These are phyloP conservation scores for Fremontodendron californicum DNA, from an alignment of 345 rosid species.

Conservation along the genomic window DNA sequence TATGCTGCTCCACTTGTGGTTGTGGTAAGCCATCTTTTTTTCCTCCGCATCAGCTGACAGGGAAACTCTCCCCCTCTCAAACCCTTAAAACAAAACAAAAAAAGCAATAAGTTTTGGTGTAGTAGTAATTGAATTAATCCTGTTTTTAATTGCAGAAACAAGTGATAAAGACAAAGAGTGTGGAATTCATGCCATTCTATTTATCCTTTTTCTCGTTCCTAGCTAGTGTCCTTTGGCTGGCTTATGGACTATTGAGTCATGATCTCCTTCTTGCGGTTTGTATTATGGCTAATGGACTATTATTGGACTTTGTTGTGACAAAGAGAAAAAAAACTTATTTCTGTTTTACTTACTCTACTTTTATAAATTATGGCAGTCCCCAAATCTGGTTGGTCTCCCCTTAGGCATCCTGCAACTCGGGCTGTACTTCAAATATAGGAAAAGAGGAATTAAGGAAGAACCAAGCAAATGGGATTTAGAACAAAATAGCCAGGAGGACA, in stretches of 20 bases:
- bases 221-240: conserved; percentile 67
- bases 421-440: neutral
- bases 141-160: conserved; percentile 46
- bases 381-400: conserved; percentile 5
- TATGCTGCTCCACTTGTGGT: conserved; percentile 4
- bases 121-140: neutral
- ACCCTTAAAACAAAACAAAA: no score
- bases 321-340: neutral
- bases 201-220: conserved; percentile 76
- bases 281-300: neutral
- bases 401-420: neutral
- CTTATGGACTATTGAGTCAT: conserved; percentile 65
- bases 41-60: no score
- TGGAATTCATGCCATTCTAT: conserved; percentile 91
- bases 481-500: conserved; percentile 30
- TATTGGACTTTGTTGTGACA: neutral
- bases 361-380: neutral
- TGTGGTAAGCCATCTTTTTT: neutral
- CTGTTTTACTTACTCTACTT: neutral
- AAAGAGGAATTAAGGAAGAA: conserved; percentile 33
- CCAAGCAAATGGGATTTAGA: conserved; percentile 48
- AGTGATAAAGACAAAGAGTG: conserved; percentile 73
- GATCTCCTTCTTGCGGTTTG: conserved; percentile 80
- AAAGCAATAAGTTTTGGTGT: no score
- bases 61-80: no score